Conservation (phyloP, 257 asterid genomes). For the Solanum chilense region DNA sequence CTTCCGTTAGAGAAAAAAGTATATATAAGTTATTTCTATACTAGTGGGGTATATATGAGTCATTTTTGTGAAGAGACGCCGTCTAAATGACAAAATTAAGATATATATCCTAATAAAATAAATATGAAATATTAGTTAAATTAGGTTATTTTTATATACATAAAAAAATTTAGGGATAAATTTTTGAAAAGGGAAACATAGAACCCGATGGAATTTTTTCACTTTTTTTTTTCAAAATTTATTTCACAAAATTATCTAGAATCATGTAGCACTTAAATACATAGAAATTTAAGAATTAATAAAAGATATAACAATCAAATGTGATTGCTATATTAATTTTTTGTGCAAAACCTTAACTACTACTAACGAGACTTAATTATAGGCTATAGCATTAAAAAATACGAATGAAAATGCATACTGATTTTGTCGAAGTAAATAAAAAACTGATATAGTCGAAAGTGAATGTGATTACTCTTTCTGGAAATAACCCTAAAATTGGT, state of each 20-base stretch:
- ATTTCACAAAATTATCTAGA: background rate
- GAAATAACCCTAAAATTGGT: background rate
- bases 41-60: too few relatives aligned
- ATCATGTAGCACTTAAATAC: background rate
- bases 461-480: background rate
- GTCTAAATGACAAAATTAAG: too few relatives aligned
- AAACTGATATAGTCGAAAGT: background rate
- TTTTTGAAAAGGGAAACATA: background rate
- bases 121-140: background rate
- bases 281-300: too few relatives aligned
- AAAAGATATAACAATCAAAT: background rate
- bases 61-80: too few relatives aligned
- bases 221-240: background rate
- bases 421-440: background rate
- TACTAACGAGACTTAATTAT: background rate
- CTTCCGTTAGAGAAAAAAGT: too few relatives aligned
- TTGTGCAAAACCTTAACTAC: background rate
- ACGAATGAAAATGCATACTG: background rate
- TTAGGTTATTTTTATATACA: too few relatives aligned
- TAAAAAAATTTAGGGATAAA: background rate
- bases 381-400: too few relatives aligned
- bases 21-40: too few relatives aligned
- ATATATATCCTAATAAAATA: too few relatives aligned
- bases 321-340: background rate
- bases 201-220: background rate